phyloP scores from a whole-genome alignment of 108 stramenopile genomes.

The Thalassiosira profunda region DNA sequence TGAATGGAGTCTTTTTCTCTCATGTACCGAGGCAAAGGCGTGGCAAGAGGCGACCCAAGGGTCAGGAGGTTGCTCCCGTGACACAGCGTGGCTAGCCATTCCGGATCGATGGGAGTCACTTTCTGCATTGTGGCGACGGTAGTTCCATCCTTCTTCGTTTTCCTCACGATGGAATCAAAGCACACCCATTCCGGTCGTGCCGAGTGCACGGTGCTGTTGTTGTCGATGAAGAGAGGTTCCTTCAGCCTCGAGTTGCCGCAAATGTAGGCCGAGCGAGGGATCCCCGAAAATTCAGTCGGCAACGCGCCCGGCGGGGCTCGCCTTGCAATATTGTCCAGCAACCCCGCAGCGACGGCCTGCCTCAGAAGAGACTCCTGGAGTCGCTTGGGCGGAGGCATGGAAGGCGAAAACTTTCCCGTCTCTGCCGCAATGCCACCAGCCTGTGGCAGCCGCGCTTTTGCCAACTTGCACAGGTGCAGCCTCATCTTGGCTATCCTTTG shows the following conservation, averaged over 20 bases:
- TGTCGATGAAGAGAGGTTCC: constrained; percentile 84
- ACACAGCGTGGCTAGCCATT: constrained; percentile 76
- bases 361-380: constrained; percentile 64
- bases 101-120: constrained; percentile 80
- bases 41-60: constrained; percentile 61
- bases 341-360: constrained; percentile 77
- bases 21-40: constrained; percentile 76
- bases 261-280: constrained; percentile 80
- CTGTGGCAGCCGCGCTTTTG: constrained; percentile 65
- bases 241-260: constrained; percentile 54
- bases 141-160: constrained; percentile 75
- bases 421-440: constrained; percentile 73
- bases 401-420: constrained; percentile 62
- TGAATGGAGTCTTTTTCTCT: constrained; percentile 72
- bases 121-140: constrained; percentile 76
- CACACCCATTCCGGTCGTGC: constrained; percentile 84
- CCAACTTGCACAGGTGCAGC: constrained; percentile 76
- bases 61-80: constrained; percentile 68
- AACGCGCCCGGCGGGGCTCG: constrained; percentile 74
- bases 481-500: constrained; percentile 86
- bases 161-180: constrained; percentile 71
- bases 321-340: constrained; percentile 85
- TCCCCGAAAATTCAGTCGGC: constrained; percentile 58
- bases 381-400: constrained; percentile 85
- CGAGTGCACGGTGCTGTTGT: constrained; percentile 69